Evolutionary conservation across 1,284 basidiomycete genomes (phyloP).

Genomic region (Tilletia indica): DNA sequence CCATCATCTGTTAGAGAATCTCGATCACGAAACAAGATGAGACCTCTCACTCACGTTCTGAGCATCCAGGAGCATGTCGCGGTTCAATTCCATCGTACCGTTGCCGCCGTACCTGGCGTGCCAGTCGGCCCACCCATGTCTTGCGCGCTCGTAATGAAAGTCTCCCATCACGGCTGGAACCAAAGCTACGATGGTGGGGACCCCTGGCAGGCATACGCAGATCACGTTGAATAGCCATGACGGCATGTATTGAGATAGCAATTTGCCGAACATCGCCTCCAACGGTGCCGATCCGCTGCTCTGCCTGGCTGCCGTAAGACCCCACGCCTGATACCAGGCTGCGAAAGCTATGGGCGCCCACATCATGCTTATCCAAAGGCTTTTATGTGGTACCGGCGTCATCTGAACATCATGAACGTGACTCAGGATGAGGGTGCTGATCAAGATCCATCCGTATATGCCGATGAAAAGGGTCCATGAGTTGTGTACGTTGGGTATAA

Average conservation of each 20-base stretch:
- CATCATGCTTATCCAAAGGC: background rate
- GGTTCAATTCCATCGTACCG: background rate
- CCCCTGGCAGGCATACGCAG: background rate
- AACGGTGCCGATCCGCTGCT: no score
- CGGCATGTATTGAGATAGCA: background rate
- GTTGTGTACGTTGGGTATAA: constrained; percentile 1
- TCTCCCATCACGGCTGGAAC: background rate
- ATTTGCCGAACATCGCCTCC: no score
- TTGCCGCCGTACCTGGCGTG: background rate
- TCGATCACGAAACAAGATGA: background rate
- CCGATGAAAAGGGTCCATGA: background rate
- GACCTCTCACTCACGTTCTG: background rate
- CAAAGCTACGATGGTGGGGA: background rate
- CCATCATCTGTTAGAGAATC: background rate
- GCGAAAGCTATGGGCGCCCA: background rate
- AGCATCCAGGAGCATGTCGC: background rate
- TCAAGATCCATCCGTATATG: background rate
- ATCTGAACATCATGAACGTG: background rate
- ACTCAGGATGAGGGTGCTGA: background rate
- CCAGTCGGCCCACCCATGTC: background rate
- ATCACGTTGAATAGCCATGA: background rate
- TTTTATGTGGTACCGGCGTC: background rate
- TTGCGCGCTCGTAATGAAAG: background rate
- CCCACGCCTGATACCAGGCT: background rate
- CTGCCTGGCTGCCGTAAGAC: background rate